These are phyloP conservation scores for Arthrobotrys megalospora DNA, from an alignment of 2,329 filamentous ascomycete genomes.

Conservation along the genomic window DNA sequence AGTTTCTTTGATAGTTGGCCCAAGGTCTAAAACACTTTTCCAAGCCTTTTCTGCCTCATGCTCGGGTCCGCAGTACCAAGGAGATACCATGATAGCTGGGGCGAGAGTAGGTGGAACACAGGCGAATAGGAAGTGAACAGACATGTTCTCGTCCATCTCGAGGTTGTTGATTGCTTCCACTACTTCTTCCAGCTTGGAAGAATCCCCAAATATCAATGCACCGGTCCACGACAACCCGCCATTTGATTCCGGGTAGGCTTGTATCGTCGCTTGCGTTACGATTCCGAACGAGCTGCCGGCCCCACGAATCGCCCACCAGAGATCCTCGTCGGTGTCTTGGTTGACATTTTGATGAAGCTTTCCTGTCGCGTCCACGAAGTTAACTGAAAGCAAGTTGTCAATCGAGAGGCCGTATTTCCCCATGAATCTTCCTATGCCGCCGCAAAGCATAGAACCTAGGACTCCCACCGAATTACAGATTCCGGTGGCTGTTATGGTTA, in stretches of 20 bases:
- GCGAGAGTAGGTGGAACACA: constrained; percentile 63
- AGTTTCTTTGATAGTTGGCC: constrained; percentile 62
- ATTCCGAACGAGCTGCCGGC: constrained; percentile 69
- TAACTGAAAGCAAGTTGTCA: constrained; percentile 68
- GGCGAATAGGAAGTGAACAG: constrained; percentile 62
- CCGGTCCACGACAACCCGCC: constrained; percentile 63
- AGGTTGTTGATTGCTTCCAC: constrained; percentile 62
- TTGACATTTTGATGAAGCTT: constrained; percentile 65
- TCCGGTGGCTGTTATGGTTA: constrained; percentile 33
- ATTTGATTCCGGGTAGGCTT: constrained; percentile 65
- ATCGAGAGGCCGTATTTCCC: constrained; percentile 65
- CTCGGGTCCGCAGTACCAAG: constrained; percentile 61
- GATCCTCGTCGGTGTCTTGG: constrained; percentile 65
- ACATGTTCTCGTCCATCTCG: constrained; percentile 61
- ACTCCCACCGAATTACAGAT: constrained; percentile 52
- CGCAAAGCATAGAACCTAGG: constrained; percentile 40
- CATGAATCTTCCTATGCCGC: constrained; percentile 60
- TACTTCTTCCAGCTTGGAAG: constrained; percentile 64
- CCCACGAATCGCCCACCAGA: constrained; percentile 68
- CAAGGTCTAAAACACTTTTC: constrained; percentile 62
- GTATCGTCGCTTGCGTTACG: constrained; percentile 68
- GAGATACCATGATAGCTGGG: constrained; percentile 61
- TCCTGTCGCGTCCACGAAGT: constrained; percentile 68
- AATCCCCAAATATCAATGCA: constrained; percentile 64
- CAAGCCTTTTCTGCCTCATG: constrained; percentile 62